Evolutionary conservation across 2,329 filamentous ascomycete genomes (phyloP), one percentile per base, ranked within the genome.

Genomic region (Bipolaris sorokiniana): DNA sequence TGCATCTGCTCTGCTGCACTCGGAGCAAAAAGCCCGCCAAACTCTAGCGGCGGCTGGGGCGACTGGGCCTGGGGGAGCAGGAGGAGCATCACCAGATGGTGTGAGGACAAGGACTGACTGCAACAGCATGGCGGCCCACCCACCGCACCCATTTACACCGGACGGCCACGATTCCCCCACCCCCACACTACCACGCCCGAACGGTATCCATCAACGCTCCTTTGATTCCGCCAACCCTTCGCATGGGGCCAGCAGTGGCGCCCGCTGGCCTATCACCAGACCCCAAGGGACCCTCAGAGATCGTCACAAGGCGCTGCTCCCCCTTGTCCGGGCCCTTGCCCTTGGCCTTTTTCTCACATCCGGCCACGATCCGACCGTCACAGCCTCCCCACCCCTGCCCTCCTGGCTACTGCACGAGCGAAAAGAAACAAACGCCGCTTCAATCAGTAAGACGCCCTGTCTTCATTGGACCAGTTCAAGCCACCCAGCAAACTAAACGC

Each of bases 71-170:
- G 61, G 64, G 56, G 54, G 61, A 50, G 58, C 61, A 63, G 56
- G 52, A 62, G 48, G 57, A 62, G 69, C 67, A 75, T 76, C 74
- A 76, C 74, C 73, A 76, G 72, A 76, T 76, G 73, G 74, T 72
- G 67, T 61, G 59, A 64, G 65, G 61, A 63, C 60, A 31, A 31
- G 28, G 28, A 28, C n/a, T n/a, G n/a, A n/a, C n/a, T n/a, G n/a
- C n/a, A 5, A 22, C 22, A 22, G 22, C 3, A 22, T 22, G 54
- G 56, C 56, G 44, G 58, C 50, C 53, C 48, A 45, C 61, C 64
- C 58, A 54, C 58, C 56, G 54, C 58, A 54, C 54, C 55, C 56
- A 59, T 62, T 58, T 55, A 57, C 56, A 57, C 59, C 59, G 33
- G 62, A 46, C 56, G 59, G 53, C 59, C 57, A 62, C 60, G 38